phyloP scores from a whole-genome alignment of 345 rosid species.

The Carallia brachiata region DNA sequence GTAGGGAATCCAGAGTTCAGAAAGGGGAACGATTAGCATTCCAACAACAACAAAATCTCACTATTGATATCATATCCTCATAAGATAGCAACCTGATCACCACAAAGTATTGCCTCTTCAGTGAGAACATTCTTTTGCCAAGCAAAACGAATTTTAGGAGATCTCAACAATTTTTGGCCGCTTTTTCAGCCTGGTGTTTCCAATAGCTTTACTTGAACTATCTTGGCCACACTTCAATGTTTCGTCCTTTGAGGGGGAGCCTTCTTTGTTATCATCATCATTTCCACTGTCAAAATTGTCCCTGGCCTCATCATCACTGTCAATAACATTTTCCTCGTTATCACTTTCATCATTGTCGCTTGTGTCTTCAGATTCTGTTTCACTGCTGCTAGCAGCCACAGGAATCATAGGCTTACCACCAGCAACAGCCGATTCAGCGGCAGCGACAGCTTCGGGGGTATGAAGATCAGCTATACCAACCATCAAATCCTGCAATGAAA shows the following conservation, averaged over 20 bases:
- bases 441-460: conserved; percentile 72
- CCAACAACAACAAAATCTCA: too few species aligned
- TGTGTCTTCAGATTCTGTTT: conserved; percentile 6
- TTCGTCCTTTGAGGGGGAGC: not conserved
- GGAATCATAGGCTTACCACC: conserved; percentile 38
- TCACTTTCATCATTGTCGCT: not conserved
- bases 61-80: too few species aligned
- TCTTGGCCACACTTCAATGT: not conserved
- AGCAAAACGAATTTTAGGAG: not conserved
- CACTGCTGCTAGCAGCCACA: conserved; percentile 22
- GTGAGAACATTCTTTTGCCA: too few species aligned
- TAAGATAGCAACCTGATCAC: too few species aligned
- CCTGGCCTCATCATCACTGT: not conserved
- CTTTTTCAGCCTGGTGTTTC: not conserved
- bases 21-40: too few species aligned
- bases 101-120: too few species aligned
- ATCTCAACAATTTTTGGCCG: not conserved
- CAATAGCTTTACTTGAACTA: not conserved
- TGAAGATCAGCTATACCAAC: conserved; percentile 89
- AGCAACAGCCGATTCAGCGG: conserved; percentile 70
- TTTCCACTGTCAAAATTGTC: not conserved
- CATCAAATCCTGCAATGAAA: conserved; percentile 64
- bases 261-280: not conserved
- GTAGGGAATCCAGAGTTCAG: too few species aligned
- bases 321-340: not conserved